Base-by-base conservation (phyloP, 768 basidiomycete species). In the Amanita muscaria region DNA sequence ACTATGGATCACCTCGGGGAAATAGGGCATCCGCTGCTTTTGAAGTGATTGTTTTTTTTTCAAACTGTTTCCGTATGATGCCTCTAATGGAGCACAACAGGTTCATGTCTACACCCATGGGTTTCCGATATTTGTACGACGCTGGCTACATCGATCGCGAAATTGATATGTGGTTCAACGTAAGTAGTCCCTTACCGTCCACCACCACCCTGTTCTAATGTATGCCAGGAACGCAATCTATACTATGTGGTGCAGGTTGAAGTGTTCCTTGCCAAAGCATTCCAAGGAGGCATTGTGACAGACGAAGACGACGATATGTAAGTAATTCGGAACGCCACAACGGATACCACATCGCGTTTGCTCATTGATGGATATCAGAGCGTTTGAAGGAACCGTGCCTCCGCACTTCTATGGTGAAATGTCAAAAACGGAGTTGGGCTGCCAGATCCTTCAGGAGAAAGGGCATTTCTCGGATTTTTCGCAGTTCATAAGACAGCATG, bases 381-480 rank as follows among this genome's bases (percentile, higher is more conserved):
- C 75, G 15, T 88, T 87, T 47, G 91, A 92, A 42, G 86, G 85
- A 10, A 82, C 83, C 9, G 88, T 91, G 10, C 96, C 94, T 2
- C 80, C 87, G 1, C 93, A 99, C 61, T 98, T 99, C 63, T 94
- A 97, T 55, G 94, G 94, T 16, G 94, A 97, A 62, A 88, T 98
- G 76, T 84, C 92, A 36, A 97, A 96, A 62, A 98, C 96, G 3
- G 86, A 88, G 45, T 81, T 93, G 39, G 96, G 96, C 0, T 94
- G 92, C 61, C 86, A 88, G 56, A 80, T 92, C 8, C 66, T 99
- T 31, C 79, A 82, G 47, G 91, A 93, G 47, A 91, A 86, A 53
- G 88, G 88, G 0, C 90, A 98, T 58, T 92, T 98, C 55, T 58
- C 74, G 4, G 89, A 94, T 50, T 97, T 97, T 56, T 83, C 89